phyloP scores from a whole-genome alignment of 225 moss, liverwort and hornwort genomes.

The Neckera pumila region DNA sequence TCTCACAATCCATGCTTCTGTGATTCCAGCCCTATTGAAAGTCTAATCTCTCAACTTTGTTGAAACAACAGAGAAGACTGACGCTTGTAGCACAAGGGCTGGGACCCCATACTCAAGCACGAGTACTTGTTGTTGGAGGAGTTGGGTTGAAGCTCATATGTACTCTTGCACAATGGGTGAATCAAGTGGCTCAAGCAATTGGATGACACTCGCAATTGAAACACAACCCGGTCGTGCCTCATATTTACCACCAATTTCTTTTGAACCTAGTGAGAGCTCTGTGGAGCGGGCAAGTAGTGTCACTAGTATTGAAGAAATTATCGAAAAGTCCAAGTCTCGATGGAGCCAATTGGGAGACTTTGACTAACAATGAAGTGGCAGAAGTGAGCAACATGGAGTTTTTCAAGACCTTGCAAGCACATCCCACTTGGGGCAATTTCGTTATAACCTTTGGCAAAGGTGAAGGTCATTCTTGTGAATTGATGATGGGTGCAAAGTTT shows the following conservation, averaged over 20 bases:
- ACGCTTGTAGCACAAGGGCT: not conserved
- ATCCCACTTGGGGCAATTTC: not conserved
- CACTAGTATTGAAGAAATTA: not conserved
- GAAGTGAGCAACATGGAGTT: not conserved
- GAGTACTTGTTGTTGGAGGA: not conserved
- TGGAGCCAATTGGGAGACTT: not conserved
- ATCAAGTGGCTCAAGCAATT: not conserved
- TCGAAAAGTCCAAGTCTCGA: not conserved
- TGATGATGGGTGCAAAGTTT: not conserved
- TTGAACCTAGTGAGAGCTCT: not conserved
- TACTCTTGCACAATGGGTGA: not conserved
- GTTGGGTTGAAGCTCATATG: too few species aligned
- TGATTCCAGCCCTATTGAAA: not conserved
- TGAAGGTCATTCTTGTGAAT: not conserved
- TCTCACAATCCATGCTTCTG: not conserved
- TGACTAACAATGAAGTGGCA: not conserved
- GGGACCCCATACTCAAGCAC: accelerated
- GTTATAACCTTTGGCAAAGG: not conserved
- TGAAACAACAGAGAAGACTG: not conserved
- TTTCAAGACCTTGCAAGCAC: not conserved
- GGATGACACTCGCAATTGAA: not conserved
- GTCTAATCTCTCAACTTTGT: not conserved
- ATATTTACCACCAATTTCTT: not conserved
- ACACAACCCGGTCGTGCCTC: accelerated
- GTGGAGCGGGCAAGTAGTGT: not conserved